phyloP scores from a whole-genome alignment of 345 rosid species.

The Hypericum perforatum region DNA sequence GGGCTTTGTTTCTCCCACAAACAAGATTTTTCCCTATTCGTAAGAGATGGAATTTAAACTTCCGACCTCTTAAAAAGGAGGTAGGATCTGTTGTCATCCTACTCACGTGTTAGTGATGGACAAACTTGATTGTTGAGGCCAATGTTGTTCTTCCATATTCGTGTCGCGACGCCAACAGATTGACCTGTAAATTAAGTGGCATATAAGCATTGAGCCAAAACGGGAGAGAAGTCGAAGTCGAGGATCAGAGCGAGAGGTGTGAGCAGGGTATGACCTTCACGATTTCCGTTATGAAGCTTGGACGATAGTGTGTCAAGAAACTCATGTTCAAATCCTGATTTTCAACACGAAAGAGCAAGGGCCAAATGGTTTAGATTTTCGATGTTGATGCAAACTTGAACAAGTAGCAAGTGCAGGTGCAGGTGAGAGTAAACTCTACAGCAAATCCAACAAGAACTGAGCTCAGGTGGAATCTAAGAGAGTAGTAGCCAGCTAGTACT shows the following conservation, averaged over 20 bases:
- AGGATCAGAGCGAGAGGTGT: conserved; percentile 1
- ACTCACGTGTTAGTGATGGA: too few relatives aligned
- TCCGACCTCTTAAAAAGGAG: too few relatives aligned
- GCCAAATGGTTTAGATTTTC: neutral
- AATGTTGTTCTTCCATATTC: conserved; percentile 15
- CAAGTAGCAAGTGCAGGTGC: neutral
- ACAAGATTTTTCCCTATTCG: too few relatives aligned
- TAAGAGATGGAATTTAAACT: too few relatives aligned
- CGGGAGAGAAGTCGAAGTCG: neutral
- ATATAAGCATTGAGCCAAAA: neutral
- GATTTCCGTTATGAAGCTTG: conserved; percentile 34
- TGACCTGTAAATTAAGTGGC: conserved; percentile 28
- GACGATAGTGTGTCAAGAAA: conserved; percentile 24
- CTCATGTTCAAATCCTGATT: conserved; percentile 47
- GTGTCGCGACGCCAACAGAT: conserved; percentile 29
- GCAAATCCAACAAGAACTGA: too few relatives aligned
- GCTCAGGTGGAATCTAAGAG: too few relatives aligned
- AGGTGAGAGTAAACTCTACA: too few relatives aligned
- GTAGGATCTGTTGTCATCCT: too few relatives aligned
- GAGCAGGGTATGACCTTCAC: conserved; percentile 23
- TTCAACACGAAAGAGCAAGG: conserved; percentile 1
- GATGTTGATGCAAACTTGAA: neutral
- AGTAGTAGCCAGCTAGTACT: too few relatives aligned
- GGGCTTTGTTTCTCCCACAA: too few relatives aligned
- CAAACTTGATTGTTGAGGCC: conserved; percentile 11